Conservation (phyloP, 495 filamentous ascomycete genomes). For the Penicillium longicatenatum region DNA sequence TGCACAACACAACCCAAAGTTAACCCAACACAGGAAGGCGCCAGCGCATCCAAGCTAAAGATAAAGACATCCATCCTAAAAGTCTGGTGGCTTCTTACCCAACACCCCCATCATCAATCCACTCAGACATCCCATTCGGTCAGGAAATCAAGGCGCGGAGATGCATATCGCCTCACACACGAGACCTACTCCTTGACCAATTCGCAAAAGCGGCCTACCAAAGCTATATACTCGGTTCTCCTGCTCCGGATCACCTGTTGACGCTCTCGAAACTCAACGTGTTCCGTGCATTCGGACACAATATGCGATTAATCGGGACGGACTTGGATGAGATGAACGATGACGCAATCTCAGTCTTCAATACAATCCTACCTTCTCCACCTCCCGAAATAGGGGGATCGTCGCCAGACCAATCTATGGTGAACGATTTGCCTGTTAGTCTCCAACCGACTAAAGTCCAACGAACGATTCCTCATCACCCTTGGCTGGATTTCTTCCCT, state of each 20-base stretch:
- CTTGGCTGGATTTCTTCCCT: slow-evolving; percentile 58
- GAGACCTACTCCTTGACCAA: slow-evolving; percentile 20
- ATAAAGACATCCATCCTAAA: slow-evolving; percentile 21
- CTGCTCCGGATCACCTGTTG: slow-evolving; percentile 43
- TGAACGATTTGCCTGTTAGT: slow-evolving; percentile 32
- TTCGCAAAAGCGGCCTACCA: slow-evolving; percentile 34
- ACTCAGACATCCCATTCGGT: neutral
- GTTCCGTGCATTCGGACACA: slow-evolving; percentile 37
- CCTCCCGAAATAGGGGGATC: slow-evolving; percentile 1
- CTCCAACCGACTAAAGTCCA: slow-evolving; percentile 53
- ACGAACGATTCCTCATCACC: slow-evolving; percentile 42
- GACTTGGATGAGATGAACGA: slow-evolving; percentile 30
- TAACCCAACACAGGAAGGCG: slow-evolving; percentile 14
- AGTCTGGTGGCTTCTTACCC: slow-evolving; percentile 10
- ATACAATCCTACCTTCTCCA: slow-evolving; percentile 1
- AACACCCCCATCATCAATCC: neutral
- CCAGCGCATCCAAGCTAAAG: slow-evolving; percentile 14
- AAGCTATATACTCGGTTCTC: slow-evolving; percentile 34
- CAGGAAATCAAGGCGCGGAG: neutral
- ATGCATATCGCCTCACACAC: slow-evolving; percentile 1
- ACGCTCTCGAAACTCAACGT: slow-evolving; percentile 45
- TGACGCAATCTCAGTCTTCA: slow-evolving; percentile 39
- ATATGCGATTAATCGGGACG: slow-evolving; percentile 20
- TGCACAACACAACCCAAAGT: neutral
- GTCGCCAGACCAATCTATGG: neutral